A percentile compares a stretch with the other conserved stretches of the same genome.
Evolutionary conservation across 2,329 filamentous ascomycete genomes (phyloP).

Genomic region (Fusarium sp.): DNA sequence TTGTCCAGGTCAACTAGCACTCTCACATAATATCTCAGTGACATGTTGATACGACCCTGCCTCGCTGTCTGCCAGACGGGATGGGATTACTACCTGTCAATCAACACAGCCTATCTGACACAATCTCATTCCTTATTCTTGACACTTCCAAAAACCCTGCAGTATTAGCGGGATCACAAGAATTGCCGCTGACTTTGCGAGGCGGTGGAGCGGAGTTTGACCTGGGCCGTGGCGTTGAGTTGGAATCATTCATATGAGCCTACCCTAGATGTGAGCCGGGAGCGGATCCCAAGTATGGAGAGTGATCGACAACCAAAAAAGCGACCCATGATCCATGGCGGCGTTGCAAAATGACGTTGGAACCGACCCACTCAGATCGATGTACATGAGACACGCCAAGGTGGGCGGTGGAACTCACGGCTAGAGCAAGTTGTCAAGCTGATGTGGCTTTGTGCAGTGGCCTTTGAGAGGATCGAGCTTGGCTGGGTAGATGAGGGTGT

Average conservation of each 20-base stretch:
- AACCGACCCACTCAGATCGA: conserved; percentile 12
- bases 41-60: neutral
- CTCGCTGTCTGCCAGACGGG: neutral
- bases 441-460: neutral
- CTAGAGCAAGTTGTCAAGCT: conserved; percentile 10
- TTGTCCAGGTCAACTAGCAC: neutral
- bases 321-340: conserved; percentile 17
- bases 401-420: conserved; percentile 1
- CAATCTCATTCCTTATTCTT: neutral
- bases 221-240: neutral
- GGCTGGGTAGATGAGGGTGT: neutral
- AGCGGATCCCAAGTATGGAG: neutral
- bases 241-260: neutral
- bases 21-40: neutral
- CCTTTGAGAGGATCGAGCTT: neutral
- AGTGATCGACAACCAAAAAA: conserved; percentile 26
- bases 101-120: neutral
- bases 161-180: neutral
- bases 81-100: neutral
- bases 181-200: neutral
- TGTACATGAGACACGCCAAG: conserved; percentile 38
- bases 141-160: neutral
- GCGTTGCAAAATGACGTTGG: conserved; percentile 23
- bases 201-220: neutral
- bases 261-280: conserved; percentile 20